phyloP scores from a whole-genome alignment of 2,329 filamentous ascomycete species.

The Macroventuria anomochaeta region DNA sequence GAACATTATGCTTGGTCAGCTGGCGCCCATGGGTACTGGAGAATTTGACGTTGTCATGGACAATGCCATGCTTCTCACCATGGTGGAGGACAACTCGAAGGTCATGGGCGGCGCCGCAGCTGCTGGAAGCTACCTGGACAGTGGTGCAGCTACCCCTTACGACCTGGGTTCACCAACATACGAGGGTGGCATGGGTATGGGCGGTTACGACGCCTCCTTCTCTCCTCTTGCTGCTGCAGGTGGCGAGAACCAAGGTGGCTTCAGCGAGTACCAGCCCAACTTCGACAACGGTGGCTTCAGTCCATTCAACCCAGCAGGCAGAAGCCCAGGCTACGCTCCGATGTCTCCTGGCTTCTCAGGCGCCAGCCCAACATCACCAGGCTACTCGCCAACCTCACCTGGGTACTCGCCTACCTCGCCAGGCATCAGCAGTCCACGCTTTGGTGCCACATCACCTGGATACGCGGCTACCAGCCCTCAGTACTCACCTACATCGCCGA shows the following conservation, averaged over 20 bases:
- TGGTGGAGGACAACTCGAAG: conserved; percentile 86
- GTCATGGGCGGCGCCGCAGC: conserved; percentile 70
- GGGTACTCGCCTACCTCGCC: conserved; percentile 70
- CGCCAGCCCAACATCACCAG: conserved; percentile 51
- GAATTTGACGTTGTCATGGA: conserved; percentile 95
- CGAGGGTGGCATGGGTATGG: conserved; percentile 67
- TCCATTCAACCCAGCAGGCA: conserved; percentile 65
- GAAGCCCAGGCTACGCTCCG: conserved; percentile 71
- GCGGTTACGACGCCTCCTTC: conserved; percentile 66
- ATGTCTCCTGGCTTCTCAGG: conserved; percentile 64
- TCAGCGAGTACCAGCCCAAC: conserved; percentile 60
- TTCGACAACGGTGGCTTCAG: conserved; percentile 65
- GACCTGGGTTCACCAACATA: conserved; percentile 72
- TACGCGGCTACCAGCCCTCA: conserved; percentile 58
- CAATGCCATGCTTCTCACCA: conserved; percentile 92
- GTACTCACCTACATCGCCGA: conserved; percentile 63
- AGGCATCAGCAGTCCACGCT: conserved; percentile 63
- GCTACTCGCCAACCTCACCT: conserved; percentile 51
- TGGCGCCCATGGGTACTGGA: conserved; percentile 95
- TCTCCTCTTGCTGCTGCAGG: conserved; percentile 79
- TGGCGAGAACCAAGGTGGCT: conserved; percentile 60
- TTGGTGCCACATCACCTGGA: conserved; percentile 60
- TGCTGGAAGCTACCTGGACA: conserved; percentile 73
- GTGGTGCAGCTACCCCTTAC: conserved; percentile 92
- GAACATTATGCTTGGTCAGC: conserved; percentile 97